These are phyloP conservation scores for Zygosaccharomyces sapae DNA, from an alignment of 1,139 yeast genomes.

Conservation along the genomic window DNA sequence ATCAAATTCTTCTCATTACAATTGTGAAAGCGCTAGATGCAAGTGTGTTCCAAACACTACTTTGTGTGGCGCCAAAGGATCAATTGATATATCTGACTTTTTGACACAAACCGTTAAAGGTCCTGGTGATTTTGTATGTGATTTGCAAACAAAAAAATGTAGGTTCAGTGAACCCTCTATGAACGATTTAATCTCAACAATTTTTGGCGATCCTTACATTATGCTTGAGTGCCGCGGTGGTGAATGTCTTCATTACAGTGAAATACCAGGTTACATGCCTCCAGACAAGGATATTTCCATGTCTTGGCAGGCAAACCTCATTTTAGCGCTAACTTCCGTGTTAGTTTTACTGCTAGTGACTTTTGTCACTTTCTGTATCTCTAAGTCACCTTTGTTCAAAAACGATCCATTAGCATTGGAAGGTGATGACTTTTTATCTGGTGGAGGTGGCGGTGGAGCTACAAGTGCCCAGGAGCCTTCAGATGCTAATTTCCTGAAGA, in stretches of 20 bases:
- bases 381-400: constrained; percentile 60
- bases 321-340: constrained; percentile 40
- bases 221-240: constrained; percentile 76
- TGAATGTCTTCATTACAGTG: constrained; percentile 88
- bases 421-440: constrained; percentile 30
- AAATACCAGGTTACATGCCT: constrained; percentile 79
- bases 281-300: constrained; percentile 55
- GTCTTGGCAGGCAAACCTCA: constrained; percentile 47
- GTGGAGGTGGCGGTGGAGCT: constrained; percentile 6
- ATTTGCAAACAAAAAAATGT: constrained; percentile 58
- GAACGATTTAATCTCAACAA: constrained; percentile 84
- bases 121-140: constrained; percentile 89
- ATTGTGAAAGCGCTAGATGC: constrained; percentile 73
- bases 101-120: constrained; percentile 84
- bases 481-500: constrained; percentile 49
- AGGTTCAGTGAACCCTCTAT: constrained; percentile 89
- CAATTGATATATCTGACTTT: constrained; percentile 91
- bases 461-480: constrained; percentile 30
- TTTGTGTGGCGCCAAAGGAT: constrained; percentile 92
- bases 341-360: constrained; percentile 30
- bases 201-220: constrained; percentile 89
- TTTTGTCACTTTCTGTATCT: constrained; percentile 49
- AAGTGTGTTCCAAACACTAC: constrained; percentile 86
- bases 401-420: constrained; percentile 36
- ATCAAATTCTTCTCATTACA: constrained; percentile 69